phyloP scores from a whole-genome alignment of 148 eudicot genomes.

The Simmondsia chinensis region DNA sequence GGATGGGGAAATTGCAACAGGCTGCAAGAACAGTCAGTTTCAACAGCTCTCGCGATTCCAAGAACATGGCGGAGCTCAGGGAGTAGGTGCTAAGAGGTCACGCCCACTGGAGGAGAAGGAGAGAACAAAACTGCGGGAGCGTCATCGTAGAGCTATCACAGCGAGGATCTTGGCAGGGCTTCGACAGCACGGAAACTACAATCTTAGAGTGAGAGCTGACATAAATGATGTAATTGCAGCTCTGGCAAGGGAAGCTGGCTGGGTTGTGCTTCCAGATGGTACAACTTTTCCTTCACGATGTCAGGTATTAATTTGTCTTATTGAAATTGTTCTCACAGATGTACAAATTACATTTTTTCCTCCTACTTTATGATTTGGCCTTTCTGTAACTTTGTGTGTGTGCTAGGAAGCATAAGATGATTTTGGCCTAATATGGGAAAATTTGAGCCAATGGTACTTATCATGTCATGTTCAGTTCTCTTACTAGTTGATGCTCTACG shows the following conservation, averaged over 20 bases:
- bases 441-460: too few species aligned
- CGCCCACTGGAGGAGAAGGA: constrained; percentile 96
- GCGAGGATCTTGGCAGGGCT: constrained; percentile 94
- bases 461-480: too few species aligned
- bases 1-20: constrained; percentile 35
- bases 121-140: constrained; percentile 88
- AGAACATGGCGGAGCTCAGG: constrained; percentile 50
- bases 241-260: constrained; percentile 98
- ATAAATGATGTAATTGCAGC: constrained; percentile 97
- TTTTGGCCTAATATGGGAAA: too few species aligned
- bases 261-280: constrained; percentile 99
- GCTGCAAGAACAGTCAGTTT: constrained; percentile 28
- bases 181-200: constrained; percentile 90
- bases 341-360: too few species aligned
- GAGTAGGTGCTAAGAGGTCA: constrained; percentile 55
- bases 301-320: constrained; percentile 38
- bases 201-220: constrained; percentile 97
- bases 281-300: constrained; percentile 87
- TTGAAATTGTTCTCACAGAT: neutral
- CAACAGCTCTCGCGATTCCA: constrained; percentile 53
- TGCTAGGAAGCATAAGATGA: too few species aligned
- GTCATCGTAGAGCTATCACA: constrained; percentile 96
- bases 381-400: too few species aligned
- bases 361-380: too few species aligned
- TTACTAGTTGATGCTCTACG: too few species aligned